phyloP scores from a whole-genome alignment of 257 asterid species.

The Solanum ossicruentum region DNA sequence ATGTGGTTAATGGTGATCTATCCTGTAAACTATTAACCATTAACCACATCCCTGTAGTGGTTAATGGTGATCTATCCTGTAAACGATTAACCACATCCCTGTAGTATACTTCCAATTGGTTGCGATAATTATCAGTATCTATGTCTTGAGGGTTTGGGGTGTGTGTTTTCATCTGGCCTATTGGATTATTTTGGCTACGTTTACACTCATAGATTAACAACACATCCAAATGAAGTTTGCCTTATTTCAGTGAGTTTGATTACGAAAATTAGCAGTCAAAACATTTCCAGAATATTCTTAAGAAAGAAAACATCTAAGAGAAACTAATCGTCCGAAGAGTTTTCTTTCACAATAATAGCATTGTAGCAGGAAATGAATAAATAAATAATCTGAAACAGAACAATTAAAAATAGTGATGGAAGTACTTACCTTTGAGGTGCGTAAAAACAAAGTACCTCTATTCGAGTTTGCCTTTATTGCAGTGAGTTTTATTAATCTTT shows the following conservation, averaged over 20 bases:
- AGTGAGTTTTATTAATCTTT: too few relatives aligned
- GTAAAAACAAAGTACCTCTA: slow-evolving; percentile 41
- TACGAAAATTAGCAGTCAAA: background rate
- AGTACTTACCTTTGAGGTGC: too few relatives aligned
- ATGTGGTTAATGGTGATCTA: background rate
- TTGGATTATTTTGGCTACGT: background rate
- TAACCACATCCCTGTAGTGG: too few relatives aligned
- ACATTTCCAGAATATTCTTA: background rate
- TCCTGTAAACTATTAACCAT: background rate
- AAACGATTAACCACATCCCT: too few relatives aligned
- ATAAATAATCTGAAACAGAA: background rate
- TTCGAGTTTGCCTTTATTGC: slow-evolving; percentile 12
- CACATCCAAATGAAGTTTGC: too few relatives aligned
- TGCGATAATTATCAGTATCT: background rate
- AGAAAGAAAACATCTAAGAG: too few relatives aligned
- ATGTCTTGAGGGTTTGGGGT: background rate
- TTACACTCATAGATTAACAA: background rate
- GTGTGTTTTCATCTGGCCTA: background rate
- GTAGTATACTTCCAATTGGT: too few relatives aligned
- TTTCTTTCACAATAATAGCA: background rate
- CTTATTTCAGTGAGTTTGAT: too few relatives aligned
- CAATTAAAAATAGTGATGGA: background rate
- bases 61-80: too few relatives aligned
- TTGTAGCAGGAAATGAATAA: background rate
- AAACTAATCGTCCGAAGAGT: too few relatives aligned